Evolutionary conservation across 129 eudicot species (phyloP).

Genomic region (Daucus carota): DNA sequence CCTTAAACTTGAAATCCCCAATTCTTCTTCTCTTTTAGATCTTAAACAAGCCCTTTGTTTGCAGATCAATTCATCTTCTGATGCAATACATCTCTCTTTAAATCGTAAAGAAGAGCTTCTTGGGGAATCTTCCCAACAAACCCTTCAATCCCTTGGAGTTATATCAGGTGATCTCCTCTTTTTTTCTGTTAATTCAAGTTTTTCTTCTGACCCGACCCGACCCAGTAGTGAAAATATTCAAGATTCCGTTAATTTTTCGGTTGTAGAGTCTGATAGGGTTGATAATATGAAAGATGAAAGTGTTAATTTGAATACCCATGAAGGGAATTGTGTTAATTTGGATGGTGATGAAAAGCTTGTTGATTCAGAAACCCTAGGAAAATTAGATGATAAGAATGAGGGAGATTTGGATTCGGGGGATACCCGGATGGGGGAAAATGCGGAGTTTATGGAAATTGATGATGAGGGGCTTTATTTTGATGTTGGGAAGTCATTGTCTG

Average conservation of each 20-base stretch:
- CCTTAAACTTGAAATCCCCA: constrained; percentile 46
- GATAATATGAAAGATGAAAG: not conserved
- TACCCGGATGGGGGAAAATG: constrained; percentile 15
- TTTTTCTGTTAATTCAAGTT: constrained; percentile 40
- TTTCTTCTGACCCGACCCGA: constrained; percentile 17
- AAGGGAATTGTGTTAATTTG: constrained; percentile 11
- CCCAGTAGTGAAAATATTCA: not conserved
- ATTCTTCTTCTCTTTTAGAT: constrained; percentile 41
- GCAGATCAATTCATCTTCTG: constrained; percentile 24
- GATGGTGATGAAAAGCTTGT: constrained; percentile 11
- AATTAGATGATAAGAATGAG: not conserved
- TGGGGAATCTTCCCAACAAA: constrained; percentile 33
- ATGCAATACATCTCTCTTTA: constrained; percentile 48
- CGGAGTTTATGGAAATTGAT: constrained; percentile 52
- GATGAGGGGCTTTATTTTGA: constrained; percentile 15
- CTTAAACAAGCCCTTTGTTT: constrained; percentile 43
- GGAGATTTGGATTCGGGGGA: constrained; percentile 4
- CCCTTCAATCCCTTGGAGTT: constrained; percentile 60
- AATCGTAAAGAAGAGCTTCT: constrained; percentile 55
- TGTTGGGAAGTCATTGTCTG: constrained; percentile 48
- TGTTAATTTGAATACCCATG: constrained; percentile 9
- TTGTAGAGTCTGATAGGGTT: not conserved
- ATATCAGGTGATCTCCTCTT: constrained; percentile 74
- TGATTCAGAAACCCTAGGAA: constrained; percentile 4
- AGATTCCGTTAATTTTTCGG: not conserved